Percentiles rank a stretch among this genome's conserved stretches.
phyloP scores from a whole-genome alignment of 2,329 filamentous ascomycete genomes.

The Alternaria longipes region DNA sequence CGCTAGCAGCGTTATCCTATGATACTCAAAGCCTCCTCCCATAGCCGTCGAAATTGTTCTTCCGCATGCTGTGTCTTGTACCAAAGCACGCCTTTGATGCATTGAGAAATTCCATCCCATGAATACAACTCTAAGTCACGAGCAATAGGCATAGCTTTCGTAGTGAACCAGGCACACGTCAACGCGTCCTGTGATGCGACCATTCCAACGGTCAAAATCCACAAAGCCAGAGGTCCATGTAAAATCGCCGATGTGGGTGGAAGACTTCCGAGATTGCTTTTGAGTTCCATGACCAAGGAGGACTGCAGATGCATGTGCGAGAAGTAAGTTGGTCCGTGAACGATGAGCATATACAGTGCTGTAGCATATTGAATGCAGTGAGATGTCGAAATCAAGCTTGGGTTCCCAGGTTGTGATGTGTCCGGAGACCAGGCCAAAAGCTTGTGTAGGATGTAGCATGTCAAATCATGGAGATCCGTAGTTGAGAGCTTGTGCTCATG shows the following conservation, averaged over 20 bases:
- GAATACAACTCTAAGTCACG: background rate
- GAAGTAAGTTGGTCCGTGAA: slow-evolving; percentile 66
- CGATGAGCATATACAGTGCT: slow-evolving; percentile 62
- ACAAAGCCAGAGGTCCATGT: slow-evolving; percentile 6
- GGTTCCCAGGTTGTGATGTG: background rate
- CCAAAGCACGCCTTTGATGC: slow-evolving; percentile 6
- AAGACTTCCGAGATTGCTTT: slow-evolving; percentile 14
- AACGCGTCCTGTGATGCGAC: slow-evolving; percentile 4
- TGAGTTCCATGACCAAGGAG: slow-evolving; percentile 20
- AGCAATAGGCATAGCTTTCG: background rate
- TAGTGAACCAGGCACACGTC: slow-evolving; percentile 1
- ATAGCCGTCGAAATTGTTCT: background rate
- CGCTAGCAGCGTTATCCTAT: background rate
- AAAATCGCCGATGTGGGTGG: background rate
- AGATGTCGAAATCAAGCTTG: slow-evolving; percentile 24
- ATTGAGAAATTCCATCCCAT: background rate
- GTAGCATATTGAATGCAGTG: slow-evolving; percentile 57
- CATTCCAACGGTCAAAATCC: slow-evolving; percentile 7
- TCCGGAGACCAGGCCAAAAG: slow-evolving; percentile 49
- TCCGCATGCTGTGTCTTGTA: slow-evolving; percentile 1
- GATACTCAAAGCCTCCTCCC: background rate
- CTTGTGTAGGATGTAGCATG: slow-evolving; percentile 64
- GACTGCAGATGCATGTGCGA: slow-evolving; percentile 54
- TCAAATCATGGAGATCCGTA: slow-evolving; percentile 64
- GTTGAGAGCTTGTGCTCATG: slow-evolving; percentile 42